Base-by-base conservation (phyloP, 2,329 filamentous ascomycete species). In the Ambrosiella cleistominuta region DNA sequence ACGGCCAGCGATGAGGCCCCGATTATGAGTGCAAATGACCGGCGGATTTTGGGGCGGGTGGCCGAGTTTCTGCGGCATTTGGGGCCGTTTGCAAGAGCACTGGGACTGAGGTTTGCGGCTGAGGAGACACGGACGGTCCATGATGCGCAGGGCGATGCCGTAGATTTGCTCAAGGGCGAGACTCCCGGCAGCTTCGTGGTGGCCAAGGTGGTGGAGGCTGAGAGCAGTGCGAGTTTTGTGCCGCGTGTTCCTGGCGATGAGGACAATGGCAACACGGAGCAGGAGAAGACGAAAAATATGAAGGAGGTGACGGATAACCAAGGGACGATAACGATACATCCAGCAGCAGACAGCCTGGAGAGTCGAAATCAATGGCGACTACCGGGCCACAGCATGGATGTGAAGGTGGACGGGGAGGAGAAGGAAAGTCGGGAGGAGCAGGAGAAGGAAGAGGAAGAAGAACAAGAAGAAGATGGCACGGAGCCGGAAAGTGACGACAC, bases 111-210 rank as follows among this genome's bases (percentile, higher is more conserved):
- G 3, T 13, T 54, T 11, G 37, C 9, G 3, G 37, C 9, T 2
- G 52, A 42, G 6, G 37, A 54, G 38, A 38, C 42, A 9, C 19
- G 37, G n/a, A 56, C 12, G 1, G 58, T 60, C 11, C 39, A 17
- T 13, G 49, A 60, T 53, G 54, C 49, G 1, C 54, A 56, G 13
- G 58, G 58, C 11, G 58, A 60, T 54, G 58, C 54, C 27, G 11
- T 38, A 15, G 58, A 60, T 45, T 36, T 60, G 37, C n/a, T 57
- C 5, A 35, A 36, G 17, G 59, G 59, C 1, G 37, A 55, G 42
- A 44, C 38, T 19, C 59, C 59, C 15, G 56, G 50, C 13, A 60
- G 59, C 47, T 55, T 58, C 11, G 56, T 58, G n/a, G 51, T 54
- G 13, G 35, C 56, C 9, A n/a, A 52, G 13, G 55, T 37, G n/a